These are phyloP conservation scores for Coemansia sp. DNA, from an alignment of 192 early-diverging fungal species.

Conservation along the genomic window DNA sequence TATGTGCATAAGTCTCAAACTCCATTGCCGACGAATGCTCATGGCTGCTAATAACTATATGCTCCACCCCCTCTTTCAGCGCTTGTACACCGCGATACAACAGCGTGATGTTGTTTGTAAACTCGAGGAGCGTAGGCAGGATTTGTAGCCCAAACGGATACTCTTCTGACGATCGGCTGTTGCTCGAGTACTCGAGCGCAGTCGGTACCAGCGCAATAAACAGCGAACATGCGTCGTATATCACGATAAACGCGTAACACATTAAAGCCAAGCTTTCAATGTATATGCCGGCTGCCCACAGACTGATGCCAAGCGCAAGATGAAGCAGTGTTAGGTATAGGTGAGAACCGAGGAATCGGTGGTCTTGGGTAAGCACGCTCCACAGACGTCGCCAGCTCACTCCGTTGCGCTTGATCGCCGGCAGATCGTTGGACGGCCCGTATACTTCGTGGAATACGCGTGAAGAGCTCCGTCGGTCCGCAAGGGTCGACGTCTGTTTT, in stretches of 20 bases:
- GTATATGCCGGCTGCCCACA: conserved; percentile 30
- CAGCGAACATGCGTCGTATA: conserved; percentile 35
- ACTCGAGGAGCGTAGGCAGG: conserved; percentile 36
- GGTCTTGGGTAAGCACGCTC: conserved; percentile 21
- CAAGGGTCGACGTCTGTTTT: not conserved
- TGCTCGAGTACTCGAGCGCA: conserved; percentile 39
- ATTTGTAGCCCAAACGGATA: conserved; percentile 33
- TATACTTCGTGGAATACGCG: conserved; percentile 18
- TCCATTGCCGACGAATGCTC: conserved; percentile 24
- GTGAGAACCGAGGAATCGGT: conserved; percentile 24
- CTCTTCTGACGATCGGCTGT: conserved; percentile 14
- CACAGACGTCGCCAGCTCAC: conserved; percentile 38
- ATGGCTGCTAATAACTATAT: conserved; percentile 29
- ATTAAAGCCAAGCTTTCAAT: conserved; percentile 29
- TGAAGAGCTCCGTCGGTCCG: not conserved
- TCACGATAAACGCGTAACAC: conserved; percentile 33
- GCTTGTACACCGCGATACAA: conserved; percentile 43
- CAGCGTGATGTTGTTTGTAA: conserved; percentile 36
- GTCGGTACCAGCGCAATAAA: conserved; percentile 26
- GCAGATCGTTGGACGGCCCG: not conserved
- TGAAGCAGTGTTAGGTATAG: conserved; percentile 25
- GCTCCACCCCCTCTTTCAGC: conserved; percentile 45
- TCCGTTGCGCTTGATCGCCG: not conserved
- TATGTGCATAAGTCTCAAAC: conserved; percentile 38
- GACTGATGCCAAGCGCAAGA: conserved; percentile 8